Evolutionary conservation across 2,329 filamentous ascomycete genomes (phyloP), one percentile per base, ranked within the genome.

Genomic region (Epichloe sylvatica): DNA sequence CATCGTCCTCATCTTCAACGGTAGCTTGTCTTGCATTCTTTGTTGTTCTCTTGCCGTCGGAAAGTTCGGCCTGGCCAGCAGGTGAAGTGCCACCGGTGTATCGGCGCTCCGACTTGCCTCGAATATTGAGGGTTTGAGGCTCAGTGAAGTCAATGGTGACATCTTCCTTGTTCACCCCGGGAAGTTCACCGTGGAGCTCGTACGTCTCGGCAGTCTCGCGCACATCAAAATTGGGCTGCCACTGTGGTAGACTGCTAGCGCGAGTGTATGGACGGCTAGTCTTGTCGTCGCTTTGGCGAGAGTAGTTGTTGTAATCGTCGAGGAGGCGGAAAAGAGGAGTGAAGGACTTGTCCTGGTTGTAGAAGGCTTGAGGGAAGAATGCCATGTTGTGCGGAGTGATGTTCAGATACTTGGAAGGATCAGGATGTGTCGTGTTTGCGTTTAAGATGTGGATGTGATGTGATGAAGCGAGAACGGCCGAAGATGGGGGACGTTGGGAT

Each of bases 91-190:
- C 76, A 38, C 78, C 67, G 52, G 77, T 76, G 65, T 78, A 76
- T 55, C 70, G 70, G 56, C 81, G 77, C 67, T 89, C 84, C 50
- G 80, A 75, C 55, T 74, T 78, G 60, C 86, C 86, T 51, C 77
- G 78, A 63, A 92, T 73, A 54, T 79, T 74, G 41, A 91, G 70
- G 15, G 84, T 89, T 68, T 86, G 81, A 40, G 76, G 72, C 62
- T 91, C 85, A 51, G 79, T 81, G 73, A 90, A 91, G 62, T 91
- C 85, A 62, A 91, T 84, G 62, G 76, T 71, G 60, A 92, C 71
- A 60, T 89, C 73, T 58, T 86, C 80, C 68, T 86, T 84, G 54
- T 77, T 76, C 57, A 90, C 72, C 49, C 86, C 86, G 0, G 86
- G 82, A 5, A 91, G 78, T 66, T 91, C 86, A 59, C 86, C 86